phyloP scores from a whole-genome alignment of 495 filamentous ascomycete genomes.

The Aspergillus nidulans region DNA sequence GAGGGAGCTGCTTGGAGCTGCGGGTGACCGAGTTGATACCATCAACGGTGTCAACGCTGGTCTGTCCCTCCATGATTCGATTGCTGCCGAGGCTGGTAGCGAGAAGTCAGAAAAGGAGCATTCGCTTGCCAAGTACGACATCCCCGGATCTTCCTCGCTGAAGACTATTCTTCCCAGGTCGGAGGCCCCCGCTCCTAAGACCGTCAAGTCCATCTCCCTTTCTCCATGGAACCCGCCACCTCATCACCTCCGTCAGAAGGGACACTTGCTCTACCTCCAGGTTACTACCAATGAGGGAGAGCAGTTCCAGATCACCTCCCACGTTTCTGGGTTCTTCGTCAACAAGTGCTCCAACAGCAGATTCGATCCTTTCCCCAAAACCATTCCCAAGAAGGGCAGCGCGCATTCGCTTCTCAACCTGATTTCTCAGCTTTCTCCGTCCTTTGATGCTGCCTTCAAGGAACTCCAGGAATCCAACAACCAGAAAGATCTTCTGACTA shows the following conservation, averaged over 20 bases:
- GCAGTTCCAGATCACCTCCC: constrained; percentile 85
- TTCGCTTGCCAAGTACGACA: constrained; percentile 65
- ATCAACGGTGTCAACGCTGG: constrained; percentile 88
- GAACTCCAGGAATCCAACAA: constrained; percentile 75
- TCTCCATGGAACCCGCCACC: constrained; percentile 97
- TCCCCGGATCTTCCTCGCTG: constrained; percentile 61
- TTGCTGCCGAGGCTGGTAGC: constrained; percentile 45
- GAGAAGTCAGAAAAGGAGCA: constrained; percentile 50
- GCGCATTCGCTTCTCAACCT: constrained; percentile 86
- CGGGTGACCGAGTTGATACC: constrained; percentile 80
- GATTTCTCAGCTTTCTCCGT: constrained; percentile 71
- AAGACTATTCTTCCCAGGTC: constrained; percentile 65
- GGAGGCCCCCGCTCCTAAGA: constrained; percentile 69
- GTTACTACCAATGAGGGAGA: constrained; percentile 88
- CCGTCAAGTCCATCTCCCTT: constrained; percentile 79
- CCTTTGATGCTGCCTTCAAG: constrained; percentile 69
- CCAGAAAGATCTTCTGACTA: constrained; percentile 78
- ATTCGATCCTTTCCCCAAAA: constrained; percentile 83
- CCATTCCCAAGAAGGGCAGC: constrained; percentile 60
- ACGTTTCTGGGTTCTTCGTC: constrained; percentile 92
- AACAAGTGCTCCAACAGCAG: constrained; percentile 87
- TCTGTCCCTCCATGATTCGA: constrained; percentile 75
- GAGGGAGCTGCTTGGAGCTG: constrained; percentile 86
- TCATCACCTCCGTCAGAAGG: constrained; percentile 81
- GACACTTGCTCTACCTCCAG: constrained; percentile 88